Evolutionary conservation across 2,329 filamentous ascomycete genomes (phyloP).

Genomic region (Phialophora chinensis): DNA sequence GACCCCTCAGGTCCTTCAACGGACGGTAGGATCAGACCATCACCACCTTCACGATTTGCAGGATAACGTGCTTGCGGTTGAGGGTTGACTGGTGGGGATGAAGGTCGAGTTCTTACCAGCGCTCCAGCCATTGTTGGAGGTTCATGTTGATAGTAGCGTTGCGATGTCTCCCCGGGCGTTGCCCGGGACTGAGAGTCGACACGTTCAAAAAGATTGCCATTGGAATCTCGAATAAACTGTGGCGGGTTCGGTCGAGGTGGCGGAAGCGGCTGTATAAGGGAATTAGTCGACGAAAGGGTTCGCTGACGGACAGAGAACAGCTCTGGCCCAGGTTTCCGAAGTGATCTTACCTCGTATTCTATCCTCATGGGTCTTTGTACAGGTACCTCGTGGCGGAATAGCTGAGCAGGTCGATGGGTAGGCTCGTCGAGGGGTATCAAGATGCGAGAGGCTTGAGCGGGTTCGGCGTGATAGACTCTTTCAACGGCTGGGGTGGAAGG

Average conservation of each 20-base stretch:
- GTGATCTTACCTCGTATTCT: slow-evolving; percentile 32
- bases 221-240: slow-evolving; percentile 31
- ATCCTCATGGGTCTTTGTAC: slow-evolving; percentile 14
- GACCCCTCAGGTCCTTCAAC: slow-evolving; percentile 37
- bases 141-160: slow-evolving; percentile 23
- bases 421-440: slow-evolving; percentile 32
- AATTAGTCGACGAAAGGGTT: not conserved
- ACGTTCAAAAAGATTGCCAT: slow-evolving; percentile 36
- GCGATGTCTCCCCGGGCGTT: slow-evolving; percentile 7
- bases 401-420: slow-evolving; percentile 9
- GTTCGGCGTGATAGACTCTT: slow-evolving; percentile 31
- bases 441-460: slow-evolving; percentile 22
- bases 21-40: slow-evolving; percentile 35
- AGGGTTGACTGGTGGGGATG: slow-evolving; percentile 28
- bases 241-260: slow-evolving; percentile 30
- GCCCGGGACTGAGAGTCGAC: slow-evolving; percentile 23
- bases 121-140: slow-evolving; percentile 5
- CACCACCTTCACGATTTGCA: slow-evolving; percentile 28
- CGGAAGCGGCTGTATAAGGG: slow-evolving; percentile 23
- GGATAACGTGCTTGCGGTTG: slow-evolving; percentile 21
- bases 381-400: slow-evolving; percentile 20
- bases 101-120: slow-evolving; percentile 30
- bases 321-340: slow-evolving; percentile 1
- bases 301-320: not conserved
- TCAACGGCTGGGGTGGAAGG: slow-evolving; percentile 26